These are phyloP conservation scores for Fusarium virguliforme DNA, from an alignment of 2,329 filamentous ascomycete species.

Conservation along the genomic window DNA sequence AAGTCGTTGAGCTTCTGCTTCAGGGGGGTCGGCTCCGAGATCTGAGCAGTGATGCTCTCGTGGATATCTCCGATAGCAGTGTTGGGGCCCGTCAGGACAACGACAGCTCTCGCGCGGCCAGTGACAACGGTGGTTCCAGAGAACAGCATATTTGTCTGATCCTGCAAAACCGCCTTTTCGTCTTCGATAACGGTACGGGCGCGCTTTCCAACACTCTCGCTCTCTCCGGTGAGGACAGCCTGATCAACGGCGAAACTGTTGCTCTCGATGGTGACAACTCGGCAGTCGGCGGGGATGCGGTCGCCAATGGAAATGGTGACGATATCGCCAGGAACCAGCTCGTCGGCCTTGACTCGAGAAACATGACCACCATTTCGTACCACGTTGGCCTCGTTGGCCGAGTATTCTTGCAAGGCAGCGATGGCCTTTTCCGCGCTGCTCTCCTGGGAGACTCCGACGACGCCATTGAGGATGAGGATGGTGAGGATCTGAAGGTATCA, in stretches of 20 bases:
- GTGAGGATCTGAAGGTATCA: slow-evolving; percentile 81
- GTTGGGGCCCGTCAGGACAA: slow-evolving; percentile 88
- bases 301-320: slow-evolving; percentile 91
- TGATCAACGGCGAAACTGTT: slow-evolving; percentile 98
- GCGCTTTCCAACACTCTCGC: slow-evolving; percentile 95
- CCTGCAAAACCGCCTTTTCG: slow-evolving; percentile 91
- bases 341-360: slow-evolving; percentile 92
- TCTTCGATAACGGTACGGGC: slow-evolving; percentile 78
- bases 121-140: slow-evolving; percentile 98
- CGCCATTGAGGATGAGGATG: slow-evolving; percentile 95
- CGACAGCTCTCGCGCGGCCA: slow-evolving; percentile 91
- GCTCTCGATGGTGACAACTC: slow-evolving; percentile 90
- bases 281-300: slow-evolving; percentile 94
- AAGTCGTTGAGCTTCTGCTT: slow-evolving; percentile 99
- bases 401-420: slow-evolving; percentile 98
- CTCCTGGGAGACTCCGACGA: slow-evolving; percentile 98
- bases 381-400: slow-evolving; percentile 96
- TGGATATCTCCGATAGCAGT: slow-evolving; percentile 99
- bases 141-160: slow-evolving; percentile 98
- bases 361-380: slow-evolving; percentile 84
- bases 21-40: slow-evolving; percentile 95
- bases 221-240: slow-evolving; percentile 96
- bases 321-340: slow-evolving; percentile 95
- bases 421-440: slow-evolving; percentile 99
- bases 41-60: slow-evolving; percentile 97